phyloP scores from a whole-genome alignment of 2,329 filamentous ascomycete species.

The Fonsecaea pedrosoi region DNA sequence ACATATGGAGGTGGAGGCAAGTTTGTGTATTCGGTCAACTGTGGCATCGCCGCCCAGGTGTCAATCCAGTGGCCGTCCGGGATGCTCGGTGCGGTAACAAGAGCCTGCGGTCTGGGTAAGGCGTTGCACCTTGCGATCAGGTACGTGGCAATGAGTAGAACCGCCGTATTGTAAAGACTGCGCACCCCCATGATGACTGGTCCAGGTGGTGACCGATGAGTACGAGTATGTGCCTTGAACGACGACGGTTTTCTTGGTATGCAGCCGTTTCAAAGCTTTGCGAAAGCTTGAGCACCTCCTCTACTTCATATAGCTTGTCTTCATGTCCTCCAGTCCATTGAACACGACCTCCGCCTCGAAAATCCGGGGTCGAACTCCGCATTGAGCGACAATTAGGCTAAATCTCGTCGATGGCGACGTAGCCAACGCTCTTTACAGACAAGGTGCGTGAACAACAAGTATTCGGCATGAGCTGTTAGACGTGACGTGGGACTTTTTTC shows the following conservation, averaged over 20 bases:
- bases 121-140: conserved; percentile 15
- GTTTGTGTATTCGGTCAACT: conserved; percentile 67
- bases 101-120: conserved; percentile 15
- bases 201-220: neutral
- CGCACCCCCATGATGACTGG: conserved; percentile 6
- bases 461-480: neutral
- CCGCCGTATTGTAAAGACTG: neutral
- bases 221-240: neutral
- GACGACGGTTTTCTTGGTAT: neutral
- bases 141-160: conserved; percentile 6
- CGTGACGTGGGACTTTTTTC: neutral
- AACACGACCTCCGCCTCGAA: neutral
- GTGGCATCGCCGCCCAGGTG: conserved; percentile 71
- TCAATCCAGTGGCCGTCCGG: conserved; percentile 62
- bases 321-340: neutral
- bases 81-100: conserved; percentile 23
- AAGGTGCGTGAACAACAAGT: neutral
- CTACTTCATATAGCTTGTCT: conserved; percentile 12
- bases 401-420: conserved; percentile 5
- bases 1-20: conserved; percentile 67
- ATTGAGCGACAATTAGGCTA: conserved; percentile 11
- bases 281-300: conserved; percentile 8
- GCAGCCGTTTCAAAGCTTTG: conserved; percentile 4
- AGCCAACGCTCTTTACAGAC: neutral
- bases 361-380: conserved; percentile 10